These are phyloP conservation scores for Leccinum fibrillosum DNA, from an alignment of 768 basidiomycete species.

Conservation along the genomic window DNA sequence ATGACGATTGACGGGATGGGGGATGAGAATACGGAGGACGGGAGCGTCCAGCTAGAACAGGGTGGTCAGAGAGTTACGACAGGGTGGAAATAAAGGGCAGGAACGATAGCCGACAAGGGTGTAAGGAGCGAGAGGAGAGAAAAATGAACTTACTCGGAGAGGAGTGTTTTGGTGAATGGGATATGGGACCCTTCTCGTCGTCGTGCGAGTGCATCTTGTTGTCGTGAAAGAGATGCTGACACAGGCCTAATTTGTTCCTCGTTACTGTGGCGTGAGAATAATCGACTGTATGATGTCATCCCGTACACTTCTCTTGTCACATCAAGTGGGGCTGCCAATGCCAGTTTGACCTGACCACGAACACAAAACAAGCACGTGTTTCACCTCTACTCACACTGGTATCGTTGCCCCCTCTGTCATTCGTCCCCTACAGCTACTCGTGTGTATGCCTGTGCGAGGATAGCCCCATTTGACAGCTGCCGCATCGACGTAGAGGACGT, in stretches of 20 bases:
- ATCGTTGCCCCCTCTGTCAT: not conserved
- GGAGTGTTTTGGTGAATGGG: not conserved
- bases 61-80: not conserved
- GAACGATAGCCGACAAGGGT: not conserved
- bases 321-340: not conserved
- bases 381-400: not conserved
- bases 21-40: not conserved
- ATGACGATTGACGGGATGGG: not conserved
- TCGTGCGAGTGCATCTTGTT: not conserved
- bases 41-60: not conserved
- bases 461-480: not conserved
- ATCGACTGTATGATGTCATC: not conserved
- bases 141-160: not conserved
- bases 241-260: not conserved
- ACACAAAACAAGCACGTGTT: not conserved
- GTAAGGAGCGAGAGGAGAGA: not conserved
- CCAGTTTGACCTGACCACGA: not conserved
- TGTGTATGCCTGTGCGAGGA: not conserved
- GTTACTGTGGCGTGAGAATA: slow-evolving; percentile 10
- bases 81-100: not conserved
- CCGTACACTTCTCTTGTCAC: not conserved
- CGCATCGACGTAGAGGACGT: not conserved
- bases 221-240: not conserved
- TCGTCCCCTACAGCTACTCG: not conserved
- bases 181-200: not conserved